Evolutionary conservation across 805 yeast species (phyloP), one percentile per base, ranked within the genome.

Genomic region (Metschnikowia similis): DNA sequence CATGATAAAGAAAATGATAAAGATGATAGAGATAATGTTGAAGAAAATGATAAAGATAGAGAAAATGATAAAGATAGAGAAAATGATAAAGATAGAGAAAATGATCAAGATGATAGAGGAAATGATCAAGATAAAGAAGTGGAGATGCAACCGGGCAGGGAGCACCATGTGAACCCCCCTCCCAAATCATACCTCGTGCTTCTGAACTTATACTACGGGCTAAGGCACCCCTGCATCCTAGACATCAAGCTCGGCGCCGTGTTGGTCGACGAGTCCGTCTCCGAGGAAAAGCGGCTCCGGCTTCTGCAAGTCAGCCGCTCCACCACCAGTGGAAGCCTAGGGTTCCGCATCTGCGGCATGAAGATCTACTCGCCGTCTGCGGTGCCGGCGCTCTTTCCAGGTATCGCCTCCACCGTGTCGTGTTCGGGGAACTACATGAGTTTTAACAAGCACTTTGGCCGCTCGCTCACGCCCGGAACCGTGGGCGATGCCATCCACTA

Each of bases 331-430:
- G 96, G 97, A 0, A 70, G 84, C 3, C 70, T 88, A 10, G 77
- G 82, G 14, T 83, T 85, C 55, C 72, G 99, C 52, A 81, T 92
- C 3, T 91, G 98, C 59, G 99, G 99, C 0, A 87, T 92, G 92
- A 84, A 83, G 53, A 66, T 85, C 5, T 74, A 65, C 55, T 8
- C 21, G 8, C 16, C 16, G 27, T 35, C 35, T 1, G 44, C 21
- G 4, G 47, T 51, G 6, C 58, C 56, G 1, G 31, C 41, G 6
- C 26, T 60, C 6, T 56, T 54, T 35, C 56, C 59, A 8, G 56
- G 48, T 1, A 56, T 64, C 59, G 45, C 36, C n/a, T 50, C 56
- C 1, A 52, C 63, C 8, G 46, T 64, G 48, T 48, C 49, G 26
- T 8, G 17, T 41, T 37, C 63, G 1, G 44, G 61, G 4, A 65